A percentile compares a stretch with the other conserved stretches of the same genome.
Evolutionary conservation across 352 stramenopile species (phyloP).

Genomic region (Pythium periplocum): DNA sequence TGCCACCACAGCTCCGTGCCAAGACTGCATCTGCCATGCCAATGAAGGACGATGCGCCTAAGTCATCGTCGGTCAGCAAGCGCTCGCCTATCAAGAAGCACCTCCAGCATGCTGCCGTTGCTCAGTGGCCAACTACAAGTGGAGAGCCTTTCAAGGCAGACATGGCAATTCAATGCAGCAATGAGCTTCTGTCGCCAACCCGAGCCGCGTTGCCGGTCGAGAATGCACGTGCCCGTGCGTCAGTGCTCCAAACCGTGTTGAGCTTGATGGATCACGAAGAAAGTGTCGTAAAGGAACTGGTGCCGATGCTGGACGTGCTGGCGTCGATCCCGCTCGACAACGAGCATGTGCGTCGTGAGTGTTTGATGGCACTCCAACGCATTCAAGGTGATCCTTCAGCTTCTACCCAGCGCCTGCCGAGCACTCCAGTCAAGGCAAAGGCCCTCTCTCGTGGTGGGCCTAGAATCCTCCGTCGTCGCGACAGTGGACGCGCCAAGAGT

Average conservation of each 20-base stretch:
- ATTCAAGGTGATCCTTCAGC: slow-evolving; percentile 9
- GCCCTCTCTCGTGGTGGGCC: not conserved
- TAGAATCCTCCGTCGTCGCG: not conserved
- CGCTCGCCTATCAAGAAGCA: slow-evolving; percentile 63
- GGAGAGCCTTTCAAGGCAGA: too few species aligned
- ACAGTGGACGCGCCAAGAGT: slow-evolving; percentile 39
- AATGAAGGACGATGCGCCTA: not conserved
- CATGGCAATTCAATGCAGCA: too few species aligned
- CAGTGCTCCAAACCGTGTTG: slow-evolving; percentile 53
- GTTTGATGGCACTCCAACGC: slow-evolving; percentile 31
- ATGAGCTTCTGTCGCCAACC: too few species aligned
- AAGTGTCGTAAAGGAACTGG: slow-evolving; percentile 30
- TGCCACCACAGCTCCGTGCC: slow-evolving; percentile 10
- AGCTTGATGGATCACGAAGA: slow-evolving; percentile 55
- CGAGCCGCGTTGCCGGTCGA: too few species aligned
- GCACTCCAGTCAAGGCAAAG: too few species aligned
- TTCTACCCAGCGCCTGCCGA: too few species aligned
- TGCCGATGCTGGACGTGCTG: slow-evolving; percentile 44
- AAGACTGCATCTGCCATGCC: slow-evolving; percentile 10
- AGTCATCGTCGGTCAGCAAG: not conserved
- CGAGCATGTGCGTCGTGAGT: slow-evolving; percentile 28
- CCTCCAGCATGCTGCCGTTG: slow-evolving; percentile 18
- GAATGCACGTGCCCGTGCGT: slow-evolving; percentile 7
- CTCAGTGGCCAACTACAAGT: not conserved
- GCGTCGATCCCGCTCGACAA: slow-evolving; percentile 36